Evolutionary conservation across 768 basidiomycete species (phyloP).

Genomic region (Sutorius australiensis): DNA sequence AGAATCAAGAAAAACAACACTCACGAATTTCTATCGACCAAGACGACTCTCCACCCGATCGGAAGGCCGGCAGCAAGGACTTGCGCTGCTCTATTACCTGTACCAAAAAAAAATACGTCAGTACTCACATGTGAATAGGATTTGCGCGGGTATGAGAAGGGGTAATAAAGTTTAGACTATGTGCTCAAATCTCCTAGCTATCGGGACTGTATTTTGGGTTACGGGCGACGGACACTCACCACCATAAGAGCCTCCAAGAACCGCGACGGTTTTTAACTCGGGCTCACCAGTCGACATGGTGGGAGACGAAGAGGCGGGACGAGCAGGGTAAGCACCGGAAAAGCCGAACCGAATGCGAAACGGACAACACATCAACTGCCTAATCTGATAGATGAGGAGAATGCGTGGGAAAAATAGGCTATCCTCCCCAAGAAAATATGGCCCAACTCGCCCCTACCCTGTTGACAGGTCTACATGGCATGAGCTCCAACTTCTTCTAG

Average conservation of each 20-base stretch:
- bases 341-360: background rate
- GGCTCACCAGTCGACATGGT: slow-evolving; percentile 6
- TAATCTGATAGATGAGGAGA: background rate
- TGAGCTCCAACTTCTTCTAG: too few relatives aligned
- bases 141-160: background rate
- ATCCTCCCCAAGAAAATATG: background rate
- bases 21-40: slow-evolving; percentile 60
- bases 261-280: slow-evolving; percentile 39
- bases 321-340: background rate
- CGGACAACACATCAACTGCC: background rate
- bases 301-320: background rate
- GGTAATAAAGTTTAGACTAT: background rate
- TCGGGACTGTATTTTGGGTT: background rate
- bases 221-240: slow-evolving; percentile 30
- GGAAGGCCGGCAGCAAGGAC: slow-evolving; percentile 48
- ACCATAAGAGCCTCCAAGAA: slow-evolving; percentile 56
- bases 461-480: too few relatives aligned
- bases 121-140: background rate
- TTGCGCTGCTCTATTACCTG: slow-evolving; percentile 49
- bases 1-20: slow-evolving; percentile 25
- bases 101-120: background rate
- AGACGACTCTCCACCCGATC: slow-evolving; percentile 49
- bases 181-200: background rate
- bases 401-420: background rate
- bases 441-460: background rate